Base-by-base conservation (phyloP, 2,329 filamentous ascomycete genomes). In the Arthrobotrys pseudoclavata region DNA sequence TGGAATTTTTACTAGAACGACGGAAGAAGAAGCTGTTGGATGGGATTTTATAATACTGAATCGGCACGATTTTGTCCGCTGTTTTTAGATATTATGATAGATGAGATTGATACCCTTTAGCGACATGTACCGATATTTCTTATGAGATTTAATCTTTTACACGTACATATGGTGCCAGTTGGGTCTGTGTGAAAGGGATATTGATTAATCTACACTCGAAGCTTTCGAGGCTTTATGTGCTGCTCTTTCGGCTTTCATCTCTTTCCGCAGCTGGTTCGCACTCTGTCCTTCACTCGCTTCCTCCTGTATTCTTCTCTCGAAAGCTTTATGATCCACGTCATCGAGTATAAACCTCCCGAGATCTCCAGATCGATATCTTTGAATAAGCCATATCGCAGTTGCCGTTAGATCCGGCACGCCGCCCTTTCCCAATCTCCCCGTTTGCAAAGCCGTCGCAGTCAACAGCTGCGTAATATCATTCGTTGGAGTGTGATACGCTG, bases 1-100 rank as follows among this genome's bases (percentile, higher is more conserved):
- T 97, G 84, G 89, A 94, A 82, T 96, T 98, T 84, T 85, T 99
- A 81, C 88, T 99, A 68, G 94, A 97, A 80, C 88, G 95, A 84
- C 89, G 94, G 84, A 90, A 93, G 83, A 88, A 91, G 84, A 93
- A 91, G 83, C 85, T 99, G 79, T 85, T 99, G 80, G 93, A 97
- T 81, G 95, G 96, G 85, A 87, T 96, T 69, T 86, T 85, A 63
- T 86, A 82, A 84, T 12, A 5, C 1, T 5, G 47, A 29, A 29
- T 4, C 6, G 31, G 10, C 26, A 13, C 7, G 34, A 42, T 62
- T 31, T 10, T 53, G 9, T n/a, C 12, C 26, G 18, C 55, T 26
- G 29, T 24, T 57, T 64, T 55, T 12, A 7, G 48, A 69, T 42
- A 22, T 26, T 4, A 67, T 31, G 53, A 62, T 68, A 63, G 34